These are phyloP conservation scores for Citropsis articulata DNA, from an alignment of 345 rosid genomes.

Conservation along the genomic window DNA sequence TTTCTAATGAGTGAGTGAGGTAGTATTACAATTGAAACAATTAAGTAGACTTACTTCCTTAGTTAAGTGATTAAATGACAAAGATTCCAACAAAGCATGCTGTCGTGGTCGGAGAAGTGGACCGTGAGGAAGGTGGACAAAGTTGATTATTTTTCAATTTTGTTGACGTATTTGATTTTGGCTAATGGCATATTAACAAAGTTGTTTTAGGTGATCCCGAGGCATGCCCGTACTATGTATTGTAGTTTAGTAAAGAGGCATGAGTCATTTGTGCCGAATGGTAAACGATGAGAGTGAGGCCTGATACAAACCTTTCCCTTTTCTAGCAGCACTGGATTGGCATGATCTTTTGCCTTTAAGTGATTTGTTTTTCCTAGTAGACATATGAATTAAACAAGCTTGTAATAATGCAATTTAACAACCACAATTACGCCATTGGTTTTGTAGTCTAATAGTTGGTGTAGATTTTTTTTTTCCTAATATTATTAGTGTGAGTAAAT, in stretches of 20 bases:
- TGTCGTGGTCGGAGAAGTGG: conserved; percentile 26
- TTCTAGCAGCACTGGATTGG: not conserved
- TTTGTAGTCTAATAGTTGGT: no score
- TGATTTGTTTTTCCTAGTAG: no score
- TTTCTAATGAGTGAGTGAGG: not conserved
- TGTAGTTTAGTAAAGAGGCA: not conserved
- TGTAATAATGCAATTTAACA: no score
- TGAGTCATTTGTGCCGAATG: conserved; percentile 6
- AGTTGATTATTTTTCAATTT: not conserved
- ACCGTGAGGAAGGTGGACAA: conserved; percentile 21
- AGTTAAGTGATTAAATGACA: conserved; percentile 8
- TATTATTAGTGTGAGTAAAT: no score
- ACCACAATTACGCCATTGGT: no score
- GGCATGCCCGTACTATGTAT: not conserved
- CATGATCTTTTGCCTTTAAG: not conserved
- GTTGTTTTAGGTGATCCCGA: not conserved
- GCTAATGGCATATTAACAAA: not conserved
- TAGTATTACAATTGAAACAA: not conserved
- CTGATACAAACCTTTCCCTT: not conserved
- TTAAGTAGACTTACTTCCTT: not conserved
- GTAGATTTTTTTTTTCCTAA: no score
- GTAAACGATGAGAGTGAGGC: not conserved
- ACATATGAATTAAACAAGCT: no score
- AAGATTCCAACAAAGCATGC: conserved; percentile 20
- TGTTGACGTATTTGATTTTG: conserved; percentile 4